phyloP scores from a whole-genome alignment of 768 basidiomycete species.

The Leccinum broughii region DNA sequence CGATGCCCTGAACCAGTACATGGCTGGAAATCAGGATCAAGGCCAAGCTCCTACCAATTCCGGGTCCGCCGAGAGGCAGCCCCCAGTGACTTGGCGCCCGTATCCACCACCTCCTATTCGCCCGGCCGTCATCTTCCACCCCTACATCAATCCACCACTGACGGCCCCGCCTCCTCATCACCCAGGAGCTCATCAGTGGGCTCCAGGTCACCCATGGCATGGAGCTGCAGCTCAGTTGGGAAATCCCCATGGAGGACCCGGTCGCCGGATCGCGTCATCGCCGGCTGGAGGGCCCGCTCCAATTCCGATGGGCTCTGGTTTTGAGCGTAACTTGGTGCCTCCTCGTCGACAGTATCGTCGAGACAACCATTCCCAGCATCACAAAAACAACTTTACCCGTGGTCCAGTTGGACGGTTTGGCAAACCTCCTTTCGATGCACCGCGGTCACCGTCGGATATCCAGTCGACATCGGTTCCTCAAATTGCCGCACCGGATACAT shows the following conservation, averaged over 20 bases:
- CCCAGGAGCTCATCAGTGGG: conserved; percentile 26
- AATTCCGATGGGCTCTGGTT: conserved; percentile 13
- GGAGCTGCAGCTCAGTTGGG: conserved; percentile 20
- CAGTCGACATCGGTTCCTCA: conserved; percentile 14
- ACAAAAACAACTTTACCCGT: conserved; percentile 28
- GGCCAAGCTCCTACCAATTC: conserved; percentile 17
- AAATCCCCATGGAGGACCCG: conserved; percentile 14
- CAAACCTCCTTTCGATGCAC: conserved; percentile 17
- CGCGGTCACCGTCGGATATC: conserved; percentile 21
- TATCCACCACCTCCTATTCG: conserved; percentile 35
- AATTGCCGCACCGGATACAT: conserved; percentile 8
- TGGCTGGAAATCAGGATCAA: conserved; percentile 46
- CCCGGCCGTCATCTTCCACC: conserved; percentile 32
- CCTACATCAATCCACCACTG: conserved; percentile 29
- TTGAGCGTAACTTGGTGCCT: conserved; percentile 26
- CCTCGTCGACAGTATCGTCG: conserved; percentile 35
- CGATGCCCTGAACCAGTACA: conserved; percentile 69
- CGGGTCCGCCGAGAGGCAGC: conserved; percentile 30
- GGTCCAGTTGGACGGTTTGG: conserved; percentile 21
- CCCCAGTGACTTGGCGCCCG: conserved; percentile 35
- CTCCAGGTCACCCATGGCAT: conserved; percentile 27
- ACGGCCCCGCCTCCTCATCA: conserved; percentile 19
- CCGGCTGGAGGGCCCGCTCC: conserved; percentile 18
- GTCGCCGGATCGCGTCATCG: conserved; percentile 18
- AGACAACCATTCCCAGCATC: conserved; percentile 29